Evolutionary conservation across 2,329 filamentous ascomycete species (phyloP).

Genomic region (Blastomyces gilchristii): DNA sequence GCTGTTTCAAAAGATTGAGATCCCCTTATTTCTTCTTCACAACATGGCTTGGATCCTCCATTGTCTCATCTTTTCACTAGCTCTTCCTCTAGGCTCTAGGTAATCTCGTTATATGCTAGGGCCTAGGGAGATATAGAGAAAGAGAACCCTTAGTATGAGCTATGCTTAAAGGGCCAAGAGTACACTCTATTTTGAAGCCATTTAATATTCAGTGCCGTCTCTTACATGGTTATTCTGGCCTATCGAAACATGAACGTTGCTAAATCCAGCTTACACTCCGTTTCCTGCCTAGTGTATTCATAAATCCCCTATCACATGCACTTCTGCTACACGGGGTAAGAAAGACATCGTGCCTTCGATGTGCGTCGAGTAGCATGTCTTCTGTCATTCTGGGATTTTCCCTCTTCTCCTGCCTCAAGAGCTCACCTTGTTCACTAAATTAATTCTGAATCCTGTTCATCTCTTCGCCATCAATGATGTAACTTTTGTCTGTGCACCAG

Average conservation of each 20-base stretch:
- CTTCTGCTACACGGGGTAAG: neutral
- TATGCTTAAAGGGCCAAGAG: neutral
- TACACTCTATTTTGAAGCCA: neutral
- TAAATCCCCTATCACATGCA: neutral
- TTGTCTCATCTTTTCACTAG: slow-evolving; percentile 3
- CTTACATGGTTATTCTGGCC: neutral
- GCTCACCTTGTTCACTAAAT: neutral
- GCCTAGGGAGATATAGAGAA: neutral
- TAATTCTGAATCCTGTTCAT: neutral
- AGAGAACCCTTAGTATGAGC: neutral
- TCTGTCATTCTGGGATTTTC: neutral
- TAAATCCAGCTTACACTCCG: neutral
- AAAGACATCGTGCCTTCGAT: neutral
- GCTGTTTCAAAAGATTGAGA: neutral
- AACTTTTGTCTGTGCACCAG: neutral
- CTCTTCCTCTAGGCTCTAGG: no score
- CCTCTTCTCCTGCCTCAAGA: neutral
- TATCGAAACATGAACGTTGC: neutral
- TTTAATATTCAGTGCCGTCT: neutral
- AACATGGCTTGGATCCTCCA: neutral
- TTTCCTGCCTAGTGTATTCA: neutral
- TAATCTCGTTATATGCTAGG: neutral
- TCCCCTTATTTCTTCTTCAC: neutral
- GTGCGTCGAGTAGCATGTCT: no score
- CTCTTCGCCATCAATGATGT: neutral